These are phyloP conservation scores for Xylariaceae sp. DNA, from an alignment of 2,329 filamentous ascomycete species.

Conservation along the genomic window DNA sequence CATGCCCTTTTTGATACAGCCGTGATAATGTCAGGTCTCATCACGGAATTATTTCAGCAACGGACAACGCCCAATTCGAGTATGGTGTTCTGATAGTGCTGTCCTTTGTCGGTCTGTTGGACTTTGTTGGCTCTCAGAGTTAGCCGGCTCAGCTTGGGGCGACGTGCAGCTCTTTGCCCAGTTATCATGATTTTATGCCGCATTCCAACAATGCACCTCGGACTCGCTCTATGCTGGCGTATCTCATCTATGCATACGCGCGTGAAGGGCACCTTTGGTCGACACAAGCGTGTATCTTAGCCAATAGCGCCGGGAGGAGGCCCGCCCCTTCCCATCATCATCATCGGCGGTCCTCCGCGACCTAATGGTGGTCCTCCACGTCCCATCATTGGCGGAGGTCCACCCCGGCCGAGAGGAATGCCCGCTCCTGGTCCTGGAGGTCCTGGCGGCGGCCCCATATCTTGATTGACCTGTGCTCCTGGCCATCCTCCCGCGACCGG, in stretches of 20 bases:
- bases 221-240: too few relatives aligned
- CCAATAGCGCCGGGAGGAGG: slow-evolving; percentile 23
- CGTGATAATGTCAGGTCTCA: neutral
- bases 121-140: neutral
- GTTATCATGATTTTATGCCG: neutral
- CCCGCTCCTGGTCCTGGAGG: slow-evolving; percentile 5
- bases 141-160: neutral
- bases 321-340: slow-evolving; percentile 20
- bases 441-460: slow-evolving; percentile 3
- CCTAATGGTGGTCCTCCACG: slow-evolving; percentile 18
- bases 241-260: too few relatives aligned
- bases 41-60: neutral
- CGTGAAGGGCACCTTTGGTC: too few relatives aligned
- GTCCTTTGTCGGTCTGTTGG: neutral
- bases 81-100: neutral
- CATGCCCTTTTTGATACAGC: neutral
- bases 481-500: slow-evolving; percentile 24
- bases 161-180: neutral
- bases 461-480: slow-evolving; percentile 4
- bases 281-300: neutral
- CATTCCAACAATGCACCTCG: neutral
- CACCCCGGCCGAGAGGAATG: slow-evolving; percentile 9
- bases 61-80: neutral
- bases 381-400: slow-evolving; percentile 22
- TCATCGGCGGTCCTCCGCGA: slow-evolving; percentile 25